These are phyloP conservation scores for Globisporangium nunn DNA, from an alignment of 352 stramenopile genomes.

Conservation along the genomic window DNA sequence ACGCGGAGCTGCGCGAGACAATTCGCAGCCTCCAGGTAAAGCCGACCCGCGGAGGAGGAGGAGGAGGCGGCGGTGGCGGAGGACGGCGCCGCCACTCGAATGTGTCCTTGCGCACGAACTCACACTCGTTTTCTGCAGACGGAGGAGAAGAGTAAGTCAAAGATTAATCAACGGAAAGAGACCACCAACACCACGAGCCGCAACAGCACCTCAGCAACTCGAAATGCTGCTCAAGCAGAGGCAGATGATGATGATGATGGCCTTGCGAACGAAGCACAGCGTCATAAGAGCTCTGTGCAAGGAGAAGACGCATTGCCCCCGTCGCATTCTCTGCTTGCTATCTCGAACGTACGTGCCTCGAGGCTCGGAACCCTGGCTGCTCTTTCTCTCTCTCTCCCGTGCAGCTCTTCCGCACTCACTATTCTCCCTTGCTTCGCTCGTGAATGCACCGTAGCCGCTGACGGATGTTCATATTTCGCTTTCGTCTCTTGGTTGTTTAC, in stretches of 20 bases:
- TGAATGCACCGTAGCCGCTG: too few relatives aligned
- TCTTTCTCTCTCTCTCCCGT: constrained; percentile 2
- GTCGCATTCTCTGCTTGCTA: constrained; percentile 3
- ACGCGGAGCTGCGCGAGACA: constrained; percentile 51
- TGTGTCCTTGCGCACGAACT: constrained; percentile 23
- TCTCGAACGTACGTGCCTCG: constrained; percentile 17
- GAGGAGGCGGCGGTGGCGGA: not conserved
- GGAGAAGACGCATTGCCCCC: constrained; percentile 1
- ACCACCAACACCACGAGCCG: not conserved
- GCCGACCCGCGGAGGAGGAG: constrained; percentile 17
- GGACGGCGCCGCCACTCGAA: constrained; percentile 21
- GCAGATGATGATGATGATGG: not conserved
- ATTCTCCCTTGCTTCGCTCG: constrained; percentile 18
- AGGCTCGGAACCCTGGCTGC: constrained; percentile 5
- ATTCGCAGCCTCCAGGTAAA: constrained; percentile 64
- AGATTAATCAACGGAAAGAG: constrained; percentile 7
- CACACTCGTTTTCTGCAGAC: constrained; percentile 16
- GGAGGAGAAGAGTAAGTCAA: constrained; percentile 6
- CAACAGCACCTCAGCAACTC: not conserved
- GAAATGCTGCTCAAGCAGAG: not conserved
- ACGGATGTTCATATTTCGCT: too few relatives aligned
- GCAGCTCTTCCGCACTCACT: not conserved
- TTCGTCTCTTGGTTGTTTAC: constrained; percentile 11
- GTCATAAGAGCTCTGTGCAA: not conserved
- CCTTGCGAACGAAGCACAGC: not conserved